Conservation (phyloP, 2,329 filamentous ascomycete species). For the Teratosphaeria pseudoeucalypti region DNA sequence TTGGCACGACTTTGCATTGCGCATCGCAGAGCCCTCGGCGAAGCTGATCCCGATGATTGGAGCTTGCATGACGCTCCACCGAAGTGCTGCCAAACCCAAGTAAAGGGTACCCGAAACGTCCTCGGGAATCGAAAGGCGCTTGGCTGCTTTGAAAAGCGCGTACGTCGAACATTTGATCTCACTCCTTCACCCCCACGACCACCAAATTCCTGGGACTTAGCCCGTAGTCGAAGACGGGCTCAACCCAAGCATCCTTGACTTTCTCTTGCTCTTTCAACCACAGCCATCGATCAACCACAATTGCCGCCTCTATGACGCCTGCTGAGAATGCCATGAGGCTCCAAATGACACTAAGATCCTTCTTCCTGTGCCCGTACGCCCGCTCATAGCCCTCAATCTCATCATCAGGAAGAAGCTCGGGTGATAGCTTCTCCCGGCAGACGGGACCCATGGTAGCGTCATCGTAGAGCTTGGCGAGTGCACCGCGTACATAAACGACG, state of each 20-base stretch:
- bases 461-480: conserved; percentile 59
- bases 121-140: not conserved
- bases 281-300: conserved; percentile 82
- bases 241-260: conserved; percentile 72
- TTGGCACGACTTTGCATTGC: too few relatives aligned
- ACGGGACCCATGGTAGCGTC: conserved; percentile 45
- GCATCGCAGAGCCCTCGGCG: too few relatives aligned
- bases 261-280: conserved; percentile 70
- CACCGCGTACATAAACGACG: conserved; percentile 66
- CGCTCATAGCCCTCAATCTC: conserved; percentile 63
- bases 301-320: conserved; percentile 75
- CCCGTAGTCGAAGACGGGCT: conserved; percentile 81
- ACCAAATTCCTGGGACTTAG: conserved; percentile 84
- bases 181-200: conserved; percentile 75
- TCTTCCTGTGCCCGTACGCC: conserved; percentile 55
- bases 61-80: too few relatives aligned
- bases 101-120: not conserved
- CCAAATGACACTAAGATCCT: conserved; percentile 82
- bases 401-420: conserved; percentile 53
- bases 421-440: conserved; percentile 49
- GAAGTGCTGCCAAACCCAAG: too few relatives aligned
- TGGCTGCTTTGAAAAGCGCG: not conserved
- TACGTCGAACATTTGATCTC: conserved; percentile 1
- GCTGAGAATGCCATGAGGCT: conserved; percentile 94
- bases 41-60: too few relatives aligned